Evolutionary conservation across 495 filamentous ascomycete genomes (phyloP).

Genomic region (Lophium mytilinum): DNA sequence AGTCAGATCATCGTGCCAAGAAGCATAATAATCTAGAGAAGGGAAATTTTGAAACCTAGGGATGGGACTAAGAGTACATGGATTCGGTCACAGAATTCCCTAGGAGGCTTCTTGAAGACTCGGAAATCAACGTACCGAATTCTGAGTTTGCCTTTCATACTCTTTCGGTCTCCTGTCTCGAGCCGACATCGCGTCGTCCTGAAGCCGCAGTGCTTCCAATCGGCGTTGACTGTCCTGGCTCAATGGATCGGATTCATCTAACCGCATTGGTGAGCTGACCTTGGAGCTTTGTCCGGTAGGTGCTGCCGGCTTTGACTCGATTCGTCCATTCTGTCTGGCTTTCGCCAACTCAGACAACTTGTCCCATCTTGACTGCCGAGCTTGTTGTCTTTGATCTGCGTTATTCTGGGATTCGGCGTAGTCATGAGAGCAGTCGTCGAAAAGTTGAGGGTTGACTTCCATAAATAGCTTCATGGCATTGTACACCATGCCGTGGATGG

Average conservation of each 20-base stretch:
- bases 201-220: conserved; percentile 74
- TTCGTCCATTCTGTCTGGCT: conserved; percentile 48
- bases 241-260: conserved; percentile 63
- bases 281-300: conserved; percentile 36
- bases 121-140: conserved; percentile 37
- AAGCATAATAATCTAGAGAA: conserved; percentile 17
- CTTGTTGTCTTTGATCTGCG: conserved; percentile 66
- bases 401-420: conserved; percentile 96
- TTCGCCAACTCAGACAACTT: conserved; percentile 72
- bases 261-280: conserved; percentile 44
- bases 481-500: conserved; percentile 99
- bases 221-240: conserved; percentile 78
- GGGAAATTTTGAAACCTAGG: conserved; percentile 19
- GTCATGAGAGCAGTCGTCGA: conserved; percentile 96
- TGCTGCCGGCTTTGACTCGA: conserved; percentile 31
- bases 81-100: conserved; percentile 22
- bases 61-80: conserved; percentile 26
- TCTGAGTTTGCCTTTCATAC: conserved; percentile 31
- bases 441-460: conserved; percentile 98
- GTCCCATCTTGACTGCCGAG: conserved; percentile 79
- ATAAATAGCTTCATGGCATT: conserved; percentile 99
- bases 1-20: conserved; percentile 22
- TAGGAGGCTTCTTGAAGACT: conserved; percentile 16
- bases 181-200: conserved; percentile 52
- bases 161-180: conserved; percentile 44